Evolutionary conservation across 176 grass and related monocot genomes (phyloP).

Genomic region (Juncus inflexus): DNA sequence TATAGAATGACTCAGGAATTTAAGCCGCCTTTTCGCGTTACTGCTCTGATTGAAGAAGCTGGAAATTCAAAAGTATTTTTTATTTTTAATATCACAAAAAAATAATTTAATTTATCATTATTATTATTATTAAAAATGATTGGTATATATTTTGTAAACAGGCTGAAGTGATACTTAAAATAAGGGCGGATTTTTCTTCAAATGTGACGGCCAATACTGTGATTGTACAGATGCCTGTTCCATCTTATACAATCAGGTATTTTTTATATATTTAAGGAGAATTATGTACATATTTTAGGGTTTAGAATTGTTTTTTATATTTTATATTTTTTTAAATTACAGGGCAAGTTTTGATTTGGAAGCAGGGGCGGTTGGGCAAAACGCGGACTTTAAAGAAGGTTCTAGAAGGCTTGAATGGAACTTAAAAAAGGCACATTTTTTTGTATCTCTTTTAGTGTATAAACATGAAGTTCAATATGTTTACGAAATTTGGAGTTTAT

Average conservation of each 20-base stretch:
- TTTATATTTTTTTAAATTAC: constrained; percentile 10
- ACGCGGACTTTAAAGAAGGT: constrained; percentile 93
- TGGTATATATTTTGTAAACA: constrained; percentile 22
- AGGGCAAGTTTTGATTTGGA: constrained; percentile 97
- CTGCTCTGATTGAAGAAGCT: constrained; percentile 92
- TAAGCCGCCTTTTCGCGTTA: constrained; percentile 83
- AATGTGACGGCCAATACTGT: constrained; percentile 92
- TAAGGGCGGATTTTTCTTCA: constrained; percentile 87
- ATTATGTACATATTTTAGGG: not conserved
- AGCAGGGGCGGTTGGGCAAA: constrained; percentile 83
- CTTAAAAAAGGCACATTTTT: constrained; percentile 81
- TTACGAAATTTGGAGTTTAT: not conserved
- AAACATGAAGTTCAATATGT: not conserved
- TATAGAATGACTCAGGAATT: constrained; percentile 98
- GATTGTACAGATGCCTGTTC: constrained; percentile 91
- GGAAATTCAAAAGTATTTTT: constrained; percentile 58
- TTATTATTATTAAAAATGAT: not conserved
- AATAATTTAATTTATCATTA: not conserved
- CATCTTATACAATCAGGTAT: constrained; percentile 80
- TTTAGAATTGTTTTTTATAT: too few species aligned
- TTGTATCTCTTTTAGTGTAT: not conserved
- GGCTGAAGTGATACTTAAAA: constrained; percentile 93
- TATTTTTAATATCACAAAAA: constrained; percentile 10
- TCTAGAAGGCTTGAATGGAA: constrained; percentile 91
- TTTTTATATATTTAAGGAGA: not conserved